Evolutionary conservation across 257 asterid species (phyloP).

Genomic region (Nicotiana undulata): DNA sequence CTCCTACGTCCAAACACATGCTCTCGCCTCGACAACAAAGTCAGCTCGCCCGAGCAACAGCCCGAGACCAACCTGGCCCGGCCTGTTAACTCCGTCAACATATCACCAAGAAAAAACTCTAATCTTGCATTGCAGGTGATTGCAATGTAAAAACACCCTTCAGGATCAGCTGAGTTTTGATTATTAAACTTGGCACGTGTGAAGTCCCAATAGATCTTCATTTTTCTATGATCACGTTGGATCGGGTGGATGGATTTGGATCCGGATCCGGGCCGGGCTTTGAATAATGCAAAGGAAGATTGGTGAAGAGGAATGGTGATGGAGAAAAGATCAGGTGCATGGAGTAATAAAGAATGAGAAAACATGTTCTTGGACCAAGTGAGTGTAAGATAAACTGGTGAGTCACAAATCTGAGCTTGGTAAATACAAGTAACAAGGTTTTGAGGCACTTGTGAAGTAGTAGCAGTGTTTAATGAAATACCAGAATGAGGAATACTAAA

Average conservation of each 20-base stretch:
- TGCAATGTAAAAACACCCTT: conserved; percentile 22
- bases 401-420: conserved; percentile 22
- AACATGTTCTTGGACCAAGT: conserved; percentile 32
- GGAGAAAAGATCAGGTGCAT: conserved; percentile 21
- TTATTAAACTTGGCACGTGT: conserved; percentile 16
- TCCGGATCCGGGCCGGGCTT: conserved; percentile 26
- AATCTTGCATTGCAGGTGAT: conserved; percentile 18
- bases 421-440: conserved; percentile 30
- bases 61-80: conserved; percentile 9
- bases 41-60: conserved; percentile 5
- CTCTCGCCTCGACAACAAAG: conserved; percentile 23
- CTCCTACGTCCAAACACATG: conserved; percentile 27
- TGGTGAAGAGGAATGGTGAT: conserved; percentile 19
- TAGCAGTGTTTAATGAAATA: background rate
- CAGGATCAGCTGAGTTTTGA: conserved; percentile 28
- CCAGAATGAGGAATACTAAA: conserved; percentile 14
- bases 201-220: conserved; percentile 32
- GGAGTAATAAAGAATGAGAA: conserved; percentile 24
- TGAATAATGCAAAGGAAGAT: conserved; percentile 22
- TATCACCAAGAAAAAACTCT: conserved; percentile 29
- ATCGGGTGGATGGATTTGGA: conserved; percentile 20
- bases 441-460: conserved; percentile 20
- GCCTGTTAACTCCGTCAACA: conserved; percentile 10
- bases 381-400: conserved; percentile 21
- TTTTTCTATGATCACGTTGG: conserved; percentile 1